Base-by-base conservation (phyloP, 768 basidiomycete species). In the Suillus luteus region DNA sequence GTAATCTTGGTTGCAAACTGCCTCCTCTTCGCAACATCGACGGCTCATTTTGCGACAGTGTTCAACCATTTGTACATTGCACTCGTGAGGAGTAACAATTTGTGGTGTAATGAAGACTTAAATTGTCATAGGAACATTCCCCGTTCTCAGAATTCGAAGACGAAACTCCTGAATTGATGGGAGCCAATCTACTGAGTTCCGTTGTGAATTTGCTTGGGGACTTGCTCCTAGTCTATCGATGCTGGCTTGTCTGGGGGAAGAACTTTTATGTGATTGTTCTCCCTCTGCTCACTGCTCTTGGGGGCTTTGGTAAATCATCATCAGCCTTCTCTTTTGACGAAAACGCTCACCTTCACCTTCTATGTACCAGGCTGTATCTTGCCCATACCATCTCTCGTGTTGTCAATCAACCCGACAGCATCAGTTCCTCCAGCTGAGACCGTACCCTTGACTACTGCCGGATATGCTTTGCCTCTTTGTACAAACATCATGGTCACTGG, bases 401-500 rank as follows among this genome's bases (percentile, higher is more conserved):
- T 58, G 38, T 17, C 38, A 17, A 27, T 58, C 24, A 6, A 58
- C 57, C 57, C 57, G 11, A 41, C 17, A 57, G 40, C 55, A 15
- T 38, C 38, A 11, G 7, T 54, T n/a, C 69, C 74, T 19, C 75
- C 74, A 41, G 68, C 70, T 38, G 67, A 66, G 12, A 62, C 75
- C 41, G 70, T 68, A 19, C 74, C 76, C 11, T 54, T 76, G 5
- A 76, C 72, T 17, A 68, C 68, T 22, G 73, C 75, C 5, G 70
- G 62, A 37, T 77, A 73, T 62, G 52, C 66, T 12, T 70, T 80
- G 24, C 74, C 78, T 17, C 70, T 80, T 44, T 68, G 66, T 61
- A 70, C 75, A 35, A 79, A 80, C 64, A 64, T 74, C 62, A 62
- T 79, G 19, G 66, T 77, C 48, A 78, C 77, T 8, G 48, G 57